Conservation (phyloP, 805 yeast species). For the Sugiyamaella marilandica region DNA sequence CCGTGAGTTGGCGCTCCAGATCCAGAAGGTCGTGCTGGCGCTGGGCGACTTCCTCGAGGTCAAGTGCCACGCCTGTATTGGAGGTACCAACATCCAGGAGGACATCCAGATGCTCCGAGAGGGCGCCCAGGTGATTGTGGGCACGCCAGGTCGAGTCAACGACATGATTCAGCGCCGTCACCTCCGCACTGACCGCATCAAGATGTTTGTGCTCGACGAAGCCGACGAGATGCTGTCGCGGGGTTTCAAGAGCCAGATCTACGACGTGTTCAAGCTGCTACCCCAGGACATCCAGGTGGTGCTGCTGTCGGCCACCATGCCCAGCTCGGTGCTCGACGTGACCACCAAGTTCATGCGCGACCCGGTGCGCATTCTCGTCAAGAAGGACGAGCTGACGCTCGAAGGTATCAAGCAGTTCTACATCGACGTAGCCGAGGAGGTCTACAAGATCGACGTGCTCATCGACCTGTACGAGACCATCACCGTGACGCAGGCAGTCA, state of each 20-base stretch:
- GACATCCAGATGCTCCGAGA: constrained; percentile 70
- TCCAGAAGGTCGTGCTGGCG: constrained; percentile 79
- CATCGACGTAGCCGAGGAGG: constrained; percentile 87
- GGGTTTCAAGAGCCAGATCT: constrained; percentile 94
- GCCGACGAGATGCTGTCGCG: constrained; percentile 92
- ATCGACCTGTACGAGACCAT: constrained; percentile 93
- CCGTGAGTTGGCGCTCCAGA: constrained; percentile 91
- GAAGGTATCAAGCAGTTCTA: constrained; percentile 93
- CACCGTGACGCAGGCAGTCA: constrained; percentile 95
- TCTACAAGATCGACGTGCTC: constrained; percentile 89
- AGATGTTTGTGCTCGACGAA: constrained; percentile 90
- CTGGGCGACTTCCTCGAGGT: constrained; percentile 86
- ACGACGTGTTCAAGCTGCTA: constrained; percentile 78
- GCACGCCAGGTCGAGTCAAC: constrained; percentile 93
- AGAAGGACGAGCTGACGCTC: constrained; percentile 87
- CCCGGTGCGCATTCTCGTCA: constrained; percentile 90
- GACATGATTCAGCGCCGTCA: constrained; percentile 86
- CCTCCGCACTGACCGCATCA: constrained; percentile 66
- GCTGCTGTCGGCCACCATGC: constrained; percentile 90
- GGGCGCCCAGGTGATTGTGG: constrained; percentile 90
- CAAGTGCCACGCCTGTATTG: constrained; percentile 86
- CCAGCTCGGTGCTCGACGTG: constrained; percentile 85
- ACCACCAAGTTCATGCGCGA: constrained; percentile 88
- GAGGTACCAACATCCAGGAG: constrained; percentile 81
- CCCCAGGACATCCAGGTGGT: constrained; percentile 90